Percentiles rank a stretch among this genome's conserved stretches.
phyloP scores from a whole-genome alignment of 1,284 basidiomycete genomes.

The Lignosus rhinocerotis region DNA sequence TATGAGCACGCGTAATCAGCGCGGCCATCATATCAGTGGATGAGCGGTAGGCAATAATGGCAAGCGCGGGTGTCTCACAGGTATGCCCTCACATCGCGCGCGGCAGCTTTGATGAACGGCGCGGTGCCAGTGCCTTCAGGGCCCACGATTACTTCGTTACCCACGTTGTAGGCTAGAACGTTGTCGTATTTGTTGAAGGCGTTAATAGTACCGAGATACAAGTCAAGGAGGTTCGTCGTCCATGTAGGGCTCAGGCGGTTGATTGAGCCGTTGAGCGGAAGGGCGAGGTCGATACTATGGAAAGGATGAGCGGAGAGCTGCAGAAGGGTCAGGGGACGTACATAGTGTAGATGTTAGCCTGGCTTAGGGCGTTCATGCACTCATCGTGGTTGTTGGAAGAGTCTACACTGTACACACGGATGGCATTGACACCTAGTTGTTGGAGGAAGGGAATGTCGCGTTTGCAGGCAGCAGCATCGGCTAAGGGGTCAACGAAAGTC shows the following conservation, averaged over 20 bases:
- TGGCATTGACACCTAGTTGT: constrained; percentile 68
- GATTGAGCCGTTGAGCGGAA: constrained; percentile 87
- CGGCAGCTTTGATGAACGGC: constrained; percentile 89
- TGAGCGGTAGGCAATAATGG: neutral
- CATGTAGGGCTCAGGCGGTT: constrained; percentile 76
- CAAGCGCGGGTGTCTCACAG: constrained; percentile 44
- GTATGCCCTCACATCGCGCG: constrained; percentile 86
- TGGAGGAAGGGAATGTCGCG: constrained; percentile 81
- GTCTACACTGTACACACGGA: constrained; percentile 87
- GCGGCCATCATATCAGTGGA: neutral
- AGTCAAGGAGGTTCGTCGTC: constrained; percentile 81
- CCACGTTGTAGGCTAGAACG: constrained; percentile 82
- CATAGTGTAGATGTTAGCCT: constrained; percentile 88
- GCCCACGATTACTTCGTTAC: constrained; percentile 82
- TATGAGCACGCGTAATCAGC: constrained; percentile 30
- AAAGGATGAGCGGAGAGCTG: neutral
- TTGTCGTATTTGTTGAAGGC: constrained; percentile 84
- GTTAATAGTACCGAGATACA: constrained; percentile 80
- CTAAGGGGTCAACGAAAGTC: constrained; percentile 76
- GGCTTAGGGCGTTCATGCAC: constrained; percentile 80
- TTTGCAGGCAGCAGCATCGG: constrained; percentile 65
- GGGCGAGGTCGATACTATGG: constrained; percentile 75
- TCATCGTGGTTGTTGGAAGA: constrained; percentile 79
- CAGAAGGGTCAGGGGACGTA: constrained; percentile 39
- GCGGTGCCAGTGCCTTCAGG: constrained; percentile 63